Evolutionary conservation across 2,329 filamentous ascomycete species (phyloP).

Genomic region (Verticillium isaacii): DNA sequence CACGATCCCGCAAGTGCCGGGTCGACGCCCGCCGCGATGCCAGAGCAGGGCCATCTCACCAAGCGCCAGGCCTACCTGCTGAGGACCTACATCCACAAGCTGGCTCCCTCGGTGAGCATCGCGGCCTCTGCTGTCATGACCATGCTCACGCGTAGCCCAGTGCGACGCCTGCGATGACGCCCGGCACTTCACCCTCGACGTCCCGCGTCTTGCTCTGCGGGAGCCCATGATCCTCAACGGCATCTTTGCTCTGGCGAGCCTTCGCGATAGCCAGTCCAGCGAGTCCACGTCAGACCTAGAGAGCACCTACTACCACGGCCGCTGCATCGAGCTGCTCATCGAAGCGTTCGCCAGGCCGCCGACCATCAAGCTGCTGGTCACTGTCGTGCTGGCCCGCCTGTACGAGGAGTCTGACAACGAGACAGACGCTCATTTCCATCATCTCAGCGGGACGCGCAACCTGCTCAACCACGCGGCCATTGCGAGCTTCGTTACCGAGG

Average conservation of each 20-base stretch:
- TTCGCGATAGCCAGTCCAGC: constrained; percentile 34
- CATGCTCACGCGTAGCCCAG: background rate
- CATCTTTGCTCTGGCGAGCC: constrained; percentile 38
- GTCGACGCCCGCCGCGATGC: too few relatives aligned
- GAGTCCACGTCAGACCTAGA: constrained; percentile 29
- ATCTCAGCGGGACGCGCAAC: constrained; percentile 30
- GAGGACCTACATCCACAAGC: constrained; percentile 8
- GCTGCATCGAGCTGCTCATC: constrained; percentile 41
- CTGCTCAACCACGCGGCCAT: constrained; percentile 28
- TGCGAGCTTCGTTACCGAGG: constrained; percentile 27
- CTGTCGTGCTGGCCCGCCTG: constrained; percentile 42
- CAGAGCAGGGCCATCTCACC: background rate
- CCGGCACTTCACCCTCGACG: constrained; percentile 36
- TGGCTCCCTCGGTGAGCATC: constrained; percentile 5
- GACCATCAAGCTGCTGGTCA: constrained; percentile 30
- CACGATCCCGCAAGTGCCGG: background rate
- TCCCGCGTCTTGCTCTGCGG: constrained; percentile 38
- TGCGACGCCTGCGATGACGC: constrained; percentile 13
- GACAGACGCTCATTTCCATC: constrained; percentile 30
- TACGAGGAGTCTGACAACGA: constrained; percentile 35
- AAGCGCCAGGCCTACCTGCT: constrained; percentile 6
- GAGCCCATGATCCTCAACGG: constrained; percentile 41
- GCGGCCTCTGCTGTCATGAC: background rate
- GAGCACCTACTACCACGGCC: constrained; percentile 37
- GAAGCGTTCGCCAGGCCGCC: constrained; percentile 34